Base-by-base conservation (phyloP, 495 filamentous ascomycete species). In the Lasiosphaeriaceae sp. region DNA sequence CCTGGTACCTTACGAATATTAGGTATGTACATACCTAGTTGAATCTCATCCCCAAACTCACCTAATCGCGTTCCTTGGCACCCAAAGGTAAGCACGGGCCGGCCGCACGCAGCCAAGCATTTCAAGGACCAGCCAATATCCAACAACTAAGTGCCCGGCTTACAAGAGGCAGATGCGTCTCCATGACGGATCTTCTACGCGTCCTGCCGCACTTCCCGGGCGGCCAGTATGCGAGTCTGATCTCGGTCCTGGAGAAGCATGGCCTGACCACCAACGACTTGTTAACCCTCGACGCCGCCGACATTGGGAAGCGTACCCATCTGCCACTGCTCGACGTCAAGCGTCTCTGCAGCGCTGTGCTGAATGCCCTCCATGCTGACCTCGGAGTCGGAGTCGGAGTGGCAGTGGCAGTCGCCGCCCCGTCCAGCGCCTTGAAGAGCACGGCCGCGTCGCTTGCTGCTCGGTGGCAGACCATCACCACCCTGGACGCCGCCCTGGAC, bases 171-270 rank as follows among this genome's bases (percentile, higher is more conserved):
- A 19, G 49, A 57, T 53, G 58, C 58, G 53, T 48, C 58, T 57
- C 58, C 67, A 92, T 92, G 89, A 94, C 91, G 71, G 93, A 98
- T 84, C 88, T 98, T 59, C 76, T 86, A 66, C 77, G 82, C 68
- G 82, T 92, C 68, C 84, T 96, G 50, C 94, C 94, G 62, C 75
- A 80, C 72, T 96, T 96, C 74, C 69, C 78, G 31, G 74, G 82
- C 60, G 84, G 83, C 55, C 80, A 82, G 64, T 90, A 85, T 69
- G 77, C 85, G 5, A 83, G 87, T 64, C 86, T 97, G 17, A 74
- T 97, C 22, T 86, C 90, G 1, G 85, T 86, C 1, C 78, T 97
- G 35, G 92, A 97, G 70, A 83, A 83, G 66, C 77, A 83, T 66
- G 70, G 76, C 26, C 76, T 97, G 66, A 90, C 87, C 6, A 89